phyloP scores from a whole-genome alignment of 2,329 filamentous ascomycete species.

The Metarhizium brunneum region DNA sequence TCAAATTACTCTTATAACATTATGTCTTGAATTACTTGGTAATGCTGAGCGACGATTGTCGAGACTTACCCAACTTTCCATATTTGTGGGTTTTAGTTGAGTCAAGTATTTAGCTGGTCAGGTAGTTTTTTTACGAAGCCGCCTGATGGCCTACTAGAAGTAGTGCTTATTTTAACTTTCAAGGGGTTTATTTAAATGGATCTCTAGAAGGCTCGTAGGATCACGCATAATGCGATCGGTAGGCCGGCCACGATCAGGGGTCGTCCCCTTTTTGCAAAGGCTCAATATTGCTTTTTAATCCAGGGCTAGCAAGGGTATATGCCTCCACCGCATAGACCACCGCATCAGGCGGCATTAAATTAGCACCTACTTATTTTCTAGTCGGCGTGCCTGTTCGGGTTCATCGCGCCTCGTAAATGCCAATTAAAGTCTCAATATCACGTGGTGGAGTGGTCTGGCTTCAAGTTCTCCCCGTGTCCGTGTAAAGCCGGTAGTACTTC shows the following conservation, averaged over 20 bases:
- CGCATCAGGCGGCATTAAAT: no score
- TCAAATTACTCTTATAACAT: no score
- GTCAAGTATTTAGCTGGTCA: constrained; percentile 23
- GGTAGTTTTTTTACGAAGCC: constrained; percentile 17
- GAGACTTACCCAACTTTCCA: constrained; percentile 28
- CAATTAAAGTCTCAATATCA: no score
- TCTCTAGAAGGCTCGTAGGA: constrained; percentile 34
- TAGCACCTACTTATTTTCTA: no score
- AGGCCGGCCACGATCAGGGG: constrained; percentile 37
- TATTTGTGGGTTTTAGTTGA: constrained; percentile 26
- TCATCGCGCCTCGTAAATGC: no score
- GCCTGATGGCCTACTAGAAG: constrained; percentile 47
- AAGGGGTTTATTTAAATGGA: constrained; percentile 32
- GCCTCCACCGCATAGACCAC: no score
- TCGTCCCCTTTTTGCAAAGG: constrained; percentile 7
- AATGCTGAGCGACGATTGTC: constrained; percentile 50
- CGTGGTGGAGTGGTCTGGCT: no score
- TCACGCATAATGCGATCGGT: constrained; percentile 76
- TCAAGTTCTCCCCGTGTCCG: no score
- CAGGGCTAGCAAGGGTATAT: no score
- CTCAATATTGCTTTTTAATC: no score
- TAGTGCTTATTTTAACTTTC: constrained; percentile 50
- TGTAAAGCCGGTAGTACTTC: no score
- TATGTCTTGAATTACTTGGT: constrained; percentile 49
- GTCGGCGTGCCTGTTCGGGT: no score